Evolutionary conservation across 495 filamentous ascomycete species (phyloP), one percentile per base, ranked within the genome.

Genomic region (Penicillium ochrochloron): DNA sequence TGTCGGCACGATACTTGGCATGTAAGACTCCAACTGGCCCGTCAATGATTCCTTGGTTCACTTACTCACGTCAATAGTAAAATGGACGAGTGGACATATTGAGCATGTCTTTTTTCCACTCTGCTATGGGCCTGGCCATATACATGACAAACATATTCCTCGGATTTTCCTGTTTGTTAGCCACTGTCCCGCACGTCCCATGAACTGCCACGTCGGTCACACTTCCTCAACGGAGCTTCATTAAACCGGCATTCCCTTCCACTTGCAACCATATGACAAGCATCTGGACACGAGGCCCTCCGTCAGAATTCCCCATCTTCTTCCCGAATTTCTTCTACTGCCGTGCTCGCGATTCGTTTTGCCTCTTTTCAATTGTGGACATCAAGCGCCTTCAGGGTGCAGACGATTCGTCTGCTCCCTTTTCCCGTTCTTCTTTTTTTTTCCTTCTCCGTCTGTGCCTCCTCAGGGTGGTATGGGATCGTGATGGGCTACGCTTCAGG

Each of bases 291-390:
- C n/a, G 33, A 27, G 44, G 46, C 17, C 19, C 5, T 44, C 34
- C 44, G 23, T 65, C 23, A 56, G 44, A 41, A 58, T 60, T 59
- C 48, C 37, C 35, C 33, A 46, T 35, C 55, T 62, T 33, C 51
- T 65, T 59, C 51, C 56, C 60, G 27, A 9, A 11, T 12, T 60
- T 65, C 48, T 48, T 44, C 46, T 42, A 48, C 59, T 53, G 37
- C 53, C 19, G 2, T 53, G 23, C 39, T 61, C 61, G 41, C 1
- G 34, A 34, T 51, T 39, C 51, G 35, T 41, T 53, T 41, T 64
- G 57, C 35, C 56, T 50, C 63, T 57, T 61, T 60, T 57, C 37
- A 23, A 39, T n/a, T 62, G 65, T 66, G 54, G 44, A 66, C 62
- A 35, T 55, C 56, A 46, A 51, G 59, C 54, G 33, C 39, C 17